Percentiles rank a stretch among this genome's conserved stretches.
These are phyloP conservation scores for Suillus plorans DNA, from an alignment of 768 basidiomycete genomes.

Conservation along the genomic window DNA sequence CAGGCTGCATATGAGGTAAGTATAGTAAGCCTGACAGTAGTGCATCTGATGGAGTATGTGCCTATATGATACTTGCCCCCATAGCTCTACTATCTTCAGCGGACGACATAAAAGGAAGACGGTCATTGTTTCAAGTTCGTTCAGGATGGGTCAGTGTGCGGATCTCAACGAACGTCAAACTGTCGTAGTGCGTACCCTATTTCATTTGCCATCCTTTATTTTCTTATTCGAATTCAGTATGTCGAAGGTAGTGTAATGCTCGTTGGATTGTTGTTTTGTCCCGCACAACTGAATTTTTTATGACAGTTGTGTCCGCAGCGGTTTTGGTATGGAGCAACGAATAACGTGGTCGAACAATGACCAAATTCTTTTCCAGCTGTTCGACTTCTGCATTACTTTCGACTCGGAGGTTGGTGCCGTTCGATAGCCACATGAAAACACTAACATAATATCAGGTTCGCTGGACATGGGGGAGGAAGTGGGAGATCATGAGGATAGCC, in stretches of 20 bases:
- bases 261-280: not conserved
- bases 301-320: not conserved
- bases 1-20: not conserved
- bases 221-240: not conserved
- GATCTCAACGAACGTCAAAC: not conserved
- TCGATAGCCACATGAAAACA: not conserved
- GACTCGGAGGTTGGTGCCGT: not conserved
- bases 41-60: not conserved
- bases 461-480: constrained; percentile 18
- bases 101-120: not conserved
- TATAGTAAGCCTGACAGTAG: not conserved
- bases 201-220: not conserved
- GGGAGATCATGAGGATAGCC: constrained; percentile 18
- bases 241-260: not conserved
- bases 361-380: not conserved
- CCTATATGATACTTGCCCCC: not conserved
- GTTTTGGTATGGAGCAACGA: not conserved
- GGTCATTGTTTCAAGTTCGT: not conserved
- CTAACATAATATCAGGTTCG: constrained; percentile 10
- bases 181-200: not conserved
- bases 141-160: not conserved
- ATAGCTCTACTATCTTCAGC: not conserved
- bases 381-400: constrained; percentile 3
- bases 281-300: not conserved
- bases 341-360: not conserved